Conservation (phyloP, 2,329 filamentous ascomycete genomes). For the Cordyceps cateniannulata region DNA sequence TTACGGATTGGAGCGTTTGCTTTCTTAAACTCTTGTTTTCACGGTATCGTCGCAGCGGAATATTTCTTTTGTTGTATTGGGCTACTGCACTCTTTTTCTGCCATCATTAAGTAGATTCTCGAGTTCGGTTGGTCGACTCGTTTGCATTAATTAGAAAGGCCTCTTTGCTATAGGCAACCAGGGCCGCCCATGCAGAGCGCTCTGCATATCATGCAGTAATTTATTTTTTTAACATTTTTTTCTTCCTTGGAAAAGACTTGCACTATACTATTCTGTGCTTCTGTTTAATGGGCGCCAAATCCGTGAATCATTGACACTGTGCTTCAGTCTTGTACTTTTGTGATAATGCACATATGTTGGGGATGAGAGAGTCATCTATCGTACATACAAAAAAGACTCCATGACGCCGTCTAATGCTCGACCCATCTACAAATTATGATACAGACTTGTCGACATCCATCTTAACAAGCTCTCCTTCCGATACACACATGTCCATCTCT, state of each 20-base stretch:
- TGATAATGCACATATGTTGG: constrained; percentile 4
- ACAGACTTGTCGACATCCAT: constrained; percentile 29
- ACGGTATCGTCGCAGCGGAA: neutral
- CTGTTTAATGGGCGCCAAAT: neutral
- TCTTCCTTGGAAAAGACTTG: neutral
- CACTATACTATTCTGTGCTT: neutral
- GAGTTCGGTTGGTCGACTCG: neutral
- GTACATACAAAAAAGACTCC: constrained; percentile 13
- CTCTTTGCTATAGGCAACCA: neutral
- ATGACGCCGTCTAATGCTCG: constrained; percentile 18
- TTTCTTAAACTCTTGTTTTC: constrained; percentile 9
- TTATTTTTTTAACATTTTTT: neutral
- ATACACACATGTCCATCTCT: neutral
- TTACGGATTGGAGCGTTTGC: constrained; percentile 10
- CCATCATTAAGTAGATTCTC: constrained; percentile 4
- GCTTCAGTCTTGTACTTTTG: neutral
- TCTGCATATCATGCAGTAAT: constrained; percentile 5
- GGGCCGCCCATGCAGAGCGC: neutral
- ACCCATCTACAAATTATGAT: constrained; percentile 31
- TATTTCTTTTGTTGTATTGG: constrained; percentile 7
- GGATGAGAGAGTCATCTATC: constrained; percentile 10
- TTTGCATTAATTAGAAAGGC: neutral
- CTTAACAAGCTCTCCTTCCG: constrained; percentile 14
- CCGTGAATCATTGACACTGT: neutral
- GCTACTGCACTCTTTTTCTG: neutral